Percentiles rank a stretch among this genome's conserved stretches.
These are phyloP conservation scores for Vitis riparia DNA, from an alignment of 164 flowering plant species.

Conservation along the genomic window DNA sequence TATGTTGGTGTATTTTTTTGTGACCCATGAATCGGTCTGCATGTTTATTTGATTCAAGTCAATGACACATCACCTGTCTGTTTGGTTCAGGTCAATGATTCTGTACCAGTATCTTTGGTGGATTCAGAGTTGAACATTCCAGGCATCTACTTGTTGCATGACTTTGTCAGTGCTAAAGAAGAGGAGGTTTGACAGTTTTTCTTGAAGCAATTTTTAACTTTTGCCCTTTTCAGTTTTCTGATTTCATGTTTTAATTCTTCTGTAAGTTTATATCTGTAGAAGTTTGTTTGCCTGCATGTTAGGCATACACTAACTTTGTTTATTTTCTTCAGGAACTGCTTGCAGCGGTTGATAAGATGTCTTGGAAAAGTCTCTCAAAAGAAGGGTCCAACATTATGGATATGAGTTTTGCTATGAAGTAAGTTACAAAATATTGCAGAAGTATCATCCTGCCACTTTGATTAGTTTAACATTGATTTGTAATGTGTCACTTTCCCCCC, in stretches of 20 bases:
- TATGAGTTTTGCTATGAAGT: constrained; percentile 87
- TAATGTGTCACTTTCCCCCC: background rate
- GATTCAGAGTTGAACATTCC: constrained; percentile 76
- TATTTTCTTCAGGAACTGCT: constrained; percentile 59
- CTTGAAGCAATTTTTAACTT: background rate
- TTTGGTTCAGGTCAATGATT: constrained; percentile 32
- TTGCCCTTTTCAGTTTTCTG: background rate
- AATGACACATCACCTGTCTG: constrained; percentile 50
- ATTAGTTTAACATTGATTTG: background rate
- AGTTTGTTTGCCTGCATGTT: background rate
- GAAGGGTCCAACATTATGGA: constrained; percentile 96
- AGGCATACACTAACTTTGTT: background rate
- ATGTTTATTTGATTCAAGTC: constrained; percentile 13
- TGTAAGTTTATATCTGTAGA: background rate
- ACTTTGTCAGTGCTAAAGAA: constrained; percentile 61
- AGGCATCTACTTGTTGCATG: constrained; percentile 71
- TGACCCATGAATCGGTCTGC: background rate
- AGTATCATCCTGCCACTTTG: background rate
- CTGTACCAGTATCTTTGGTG: constrained; percentile 50
- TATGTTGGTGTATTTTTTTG: background rate
- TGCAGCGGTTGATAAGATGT: constrained; percentile 72
- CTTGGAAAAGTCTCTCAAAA: constrained; percentile 78
- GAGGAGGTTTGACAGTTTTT: constrained; percentile 52
- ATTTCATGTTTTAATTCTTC: background rate
- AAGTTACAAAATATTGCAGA: constrained; percentile 14